These are phyloP conservation scores for Thermomucor indicae-seudaticae DNA, from an alignment of 371 early-diverging fungal species.

Conservation along the genomic window DNA sequence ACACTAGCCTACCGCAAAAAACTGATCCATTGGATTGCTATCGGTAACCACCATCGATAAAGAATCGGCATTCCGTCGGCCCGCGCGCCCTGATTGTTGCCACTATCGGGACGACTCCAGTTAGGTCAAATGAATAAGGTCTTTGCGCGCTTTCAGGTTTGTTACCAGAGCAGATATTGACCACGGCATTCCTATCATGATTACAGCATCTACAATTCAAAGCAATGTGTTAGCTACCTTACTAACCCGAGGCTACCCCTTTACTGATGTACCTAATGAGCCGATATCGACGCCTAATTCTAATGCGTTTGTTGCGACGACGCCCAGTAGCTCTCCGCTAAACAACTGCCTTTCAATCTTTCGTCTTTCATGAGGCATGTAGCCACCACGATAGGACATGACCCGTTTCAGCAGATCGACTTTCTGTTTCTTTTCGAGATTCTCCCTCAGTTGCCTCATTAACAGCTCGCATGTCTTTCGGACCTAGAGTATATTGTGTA, in stretches of 20 bases:
- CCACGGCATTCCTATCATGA: conserved; percentile 61
- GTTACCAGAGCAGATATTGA: conserved; percentile 42
- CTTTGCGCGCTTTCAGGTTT: background rate
- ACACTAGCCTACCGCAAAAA: conserved; percentile 27
- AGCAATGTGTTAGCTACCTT: background rate
- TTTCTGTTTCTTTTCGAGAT: conserved; percentile 21
- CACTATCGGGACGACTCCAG: conserved; percentile 19
- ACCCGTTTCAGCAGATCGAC: conserved; percentile 24
- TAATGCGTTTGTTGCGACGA: conserved; percentile 67
- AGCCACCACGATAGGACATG: conserved; percentile 63
- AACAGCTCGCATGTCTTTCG: conserved; percentile 46
- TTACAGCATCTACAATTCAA: conserved; percentile 41
- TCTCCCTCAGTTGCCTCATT: conserved; percentile 39
- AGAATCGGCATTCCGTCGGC: conserved; percentile 59
- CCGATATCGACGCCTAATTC: conserved; percentile 76
- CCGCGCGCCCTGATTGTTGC: conserved; percentile 71
- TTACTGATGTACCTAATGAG: conserved; percentile 39
- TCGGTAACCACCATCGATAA: conserved; percentile 51
- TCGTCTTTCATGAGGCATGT: conserved; percentile 51
- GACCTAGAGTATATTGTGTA: conserved; percentile 3
- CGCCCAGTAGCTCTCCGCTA: conserved; percentile 41
- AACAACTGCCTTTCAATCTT: conserved; percentile 57
- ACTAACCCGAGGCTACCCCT: too few relatives aligned
- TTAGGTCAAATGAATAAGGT: background rate
- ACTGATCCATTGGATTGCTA: conserved; percentile 54